Percentiles rank a stretch among this genome's conserved stretches.
Conservation (phyloP, 2,329 filamentous ascomycete genomes). For the Davidsoniella virescens region DNA sequence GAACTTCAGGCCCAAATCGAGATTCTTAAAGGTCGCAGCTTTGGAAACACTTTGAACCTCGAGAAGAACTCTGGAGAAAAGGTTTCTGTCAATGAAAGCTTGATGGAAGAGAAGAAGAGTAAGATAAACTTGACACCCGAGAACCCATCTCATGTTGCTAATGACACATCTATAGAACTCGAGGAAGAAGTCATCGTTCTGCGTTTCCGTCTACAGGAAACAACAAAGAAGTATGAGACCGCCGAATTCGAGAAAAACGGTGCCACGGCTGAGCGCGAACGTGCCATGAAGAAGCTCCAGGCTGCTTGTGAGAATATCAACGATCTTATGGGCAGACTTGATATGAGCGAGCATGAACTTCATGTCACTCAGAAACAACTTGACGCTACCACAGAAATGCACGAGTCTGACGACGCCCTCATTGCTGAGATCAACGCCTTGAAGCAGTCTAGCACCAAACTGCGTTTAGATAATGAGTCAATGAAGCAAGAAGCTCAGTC, state of each 20-base stretch:
- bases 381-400: conserved; percentile 25
- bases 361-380: conserved; percentile 27
- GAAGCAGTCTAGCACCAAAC: conserved; percentile 19
- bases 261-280: conserved; percentile 46
- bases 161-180: conserved; percentile 27
- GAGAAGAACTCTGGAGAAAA: conserved; percentile 12
- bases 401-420: conserved; percentile 23
- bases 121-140: conserved; percentile 20
- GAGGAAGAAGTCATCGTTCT: conserved; percentile 43
- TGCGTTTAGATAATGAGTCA: conserved; percentile 17
- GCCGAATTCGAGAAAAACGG: conserved; percentile 47
- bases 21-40: conserved; percentile 26
- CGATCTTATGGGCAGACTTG: conserved; percentile 29
- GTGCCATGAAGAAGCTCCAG: conserved; percentile 44
- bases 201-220: conserved; percentile 44
- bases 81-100: conserved; percentile 19
- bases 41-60: conserved; percentile 19
- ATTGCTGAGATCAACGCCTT: conserved; percentile 26
- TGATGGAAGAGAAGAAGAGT: conserved; percentile 39
- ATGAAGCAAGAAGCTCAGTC: conserved; percentile 26
- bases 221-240: conserved; percentile 41
- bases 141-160: not conserved
- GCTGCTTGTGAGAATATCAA: conserved; percentile 43
- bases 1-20: conserved; percentile 33
- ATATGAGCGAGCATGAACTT: conserved; percentile 26